Evolutionary conservation across 495 filamentous ascomycete species (phyloP), one percentile per base, ranked within the genome.

Genomic region (Tetracladium setigerum): DNA sequence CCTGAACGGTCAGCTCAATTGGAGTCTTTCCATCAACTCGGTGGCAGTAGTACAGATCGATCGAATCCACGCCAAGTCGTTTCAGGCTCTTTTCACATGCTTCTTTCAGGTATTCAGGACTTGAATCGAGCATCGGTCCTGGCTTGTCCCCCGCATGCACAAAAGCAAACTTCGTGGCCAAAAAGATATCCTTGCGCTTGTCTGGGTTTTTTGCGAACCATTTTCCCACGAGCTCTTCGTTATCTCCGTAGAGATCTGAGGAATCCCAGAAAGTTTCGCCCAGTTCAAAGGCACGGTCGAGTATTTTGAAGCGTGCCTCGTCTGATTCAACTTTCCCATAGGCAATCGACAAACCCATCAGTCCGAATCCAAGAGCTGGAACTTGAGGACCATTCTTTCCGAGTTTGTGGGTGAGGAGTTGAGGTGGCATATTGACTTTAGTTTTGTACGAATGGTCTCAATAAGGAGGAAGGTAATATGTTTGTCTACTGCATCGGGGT

Each of bases 31-130:
- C 39, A 47, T 77, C 71, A 11, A 73, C 61, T 16, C 69, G 67
- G 52, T 82, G 79, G 15, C 63, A 62, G 42, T 82, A 83, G 57
- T 77, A 81, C 12, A 86, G 62, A 57, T 85, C 80, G 39, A 85
- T 68, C 4, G 43, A 46, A 5, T 72, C 62, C 1, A 72, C 53
- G 0, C 72, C 70, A 1, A 85, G 61, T 0, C 72, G 60, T 43
- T 62, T 52, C 15, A 82, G 58, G n/a, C 72, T 76, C 43, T 62
- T 71, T 18, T 63, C 66, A 43, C 63, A 61, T 4, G 57, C 54
- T 15, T 57, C 43, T 18, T 53, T 61, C 0, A 56, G 54, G 51
- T 68, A 64, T 16, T 57, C 63, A 3, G 58, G 55, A 4, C 38
- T 52, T n/a, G 56, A 53, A 32, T 52, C 30, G 11, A 58, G 41